These are phyloP conservation scores for Collybia sp. DNA, from an alignment of 768 basidiomycete genomes.

Conservation along the genomic window DNA sequence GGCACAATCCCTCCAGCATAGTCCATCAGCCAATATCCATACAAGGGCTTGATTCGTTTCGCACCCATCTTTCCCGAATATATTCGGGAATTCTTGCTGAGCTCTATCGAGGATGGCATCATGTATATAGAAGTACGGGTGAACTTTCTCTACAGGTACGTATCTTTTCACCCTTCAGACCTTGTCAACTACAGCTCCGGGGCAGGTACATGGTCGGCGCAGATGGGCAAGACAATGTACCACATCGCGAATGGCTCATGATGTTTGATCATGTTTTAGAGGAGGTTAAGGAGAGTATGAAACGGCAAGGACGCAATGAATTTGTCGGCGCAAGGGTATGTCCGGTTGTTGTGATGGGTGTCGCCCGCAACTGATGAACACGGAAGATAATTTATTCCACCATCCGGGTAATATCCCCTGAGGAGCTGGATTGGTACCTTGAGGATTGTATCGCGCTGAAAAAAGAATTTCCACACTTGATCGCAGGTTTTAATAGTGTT, in stretches of 20 bases:
- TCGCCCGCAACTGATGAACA: too few species aligned
- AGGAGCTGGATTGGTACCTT: conserved; percentile 60
- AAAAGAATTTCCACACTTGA: conserved; percentile 68
- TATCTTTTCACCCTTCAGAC: conserved; percentile 1
- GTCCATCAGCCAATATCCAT: neutral
- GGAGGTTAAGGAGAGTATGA: conserved; percentile 49
- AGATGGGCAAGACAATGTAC: conserved; percentile 52
- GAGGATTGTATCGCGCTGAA: conserved; percentile 74
- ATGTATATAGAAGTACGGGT: conserved; percentile 67
- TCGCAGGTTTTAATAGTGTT: conserved; percentile 43
- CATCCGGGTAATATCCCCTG: conserved; percentile 46
- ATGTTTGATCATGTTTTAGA: conserved; percentile 48
- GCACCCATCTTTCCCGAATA: conserved; percentile 58
- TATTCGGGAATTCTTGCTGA: conserved; percentile 55
- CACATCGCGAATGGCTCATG: conserved; percentile 55
- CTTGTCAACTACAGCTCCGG: conserved; percentile 2
- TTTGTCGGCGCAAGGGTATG: conserved; percentile 65
- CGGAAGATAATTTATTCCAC: conserved; percentile 69
- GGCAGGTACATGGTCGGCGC: conserved; percentile 50
- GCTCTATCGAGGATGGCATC: conserved; percentile 66
- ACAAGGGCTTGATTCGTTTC: conserved; percentile 42
- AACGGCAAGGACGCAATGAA: conserved; percentile 47
- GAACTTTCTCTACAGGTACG: conserved; percentile 57
- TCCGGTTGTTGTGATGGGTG: neutral
- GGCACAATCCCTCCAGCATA: too few species aligned